These are phyloP conservation scores for Plasmodium falciparum DNA, from an alignment of 169 alveolate species.

Conservation along the genomic window DNA sequence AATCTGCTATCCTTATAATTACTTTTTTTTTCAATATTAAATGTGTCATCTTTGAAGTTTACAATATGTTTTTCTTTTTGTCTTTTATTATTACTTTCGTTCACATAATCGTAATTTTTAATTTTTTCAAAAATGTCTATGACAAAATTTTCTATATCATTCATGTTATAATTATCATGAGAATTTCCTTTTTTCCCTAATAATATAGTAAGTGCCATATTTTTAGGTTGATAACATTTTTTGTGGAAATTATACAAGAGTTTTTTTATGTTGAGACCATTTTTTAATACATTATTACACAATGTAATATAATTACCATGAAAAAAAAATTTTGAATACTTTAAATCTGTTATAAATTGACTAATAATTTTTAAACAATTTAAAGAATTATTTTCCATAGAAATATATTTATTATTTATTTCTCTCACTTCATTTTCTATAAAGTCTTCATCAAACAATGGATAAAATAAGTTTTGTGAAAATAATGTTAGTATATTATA, in stretches of 20 bases:
- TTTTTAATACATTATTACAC: conserved; percentile 67
- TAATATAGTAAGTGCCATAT: conserved; percentile 65
- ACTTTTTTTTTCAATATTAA: conserved; percentile 11
- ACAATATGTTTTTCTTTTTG: conserved; percentile 9
- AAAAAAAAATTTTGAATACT: conserved; percentile 61
- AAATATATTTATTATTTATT: conserved; percentile 49
- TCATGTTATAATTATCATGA: conserved; percentile 54
- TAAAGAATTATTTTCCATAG: conserved; percentile 59
- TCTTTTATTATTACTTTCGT: not conserved
- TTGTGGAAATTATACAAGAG: conserved; percentile 43
- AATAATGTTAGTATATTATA: conserved; percentile 62
- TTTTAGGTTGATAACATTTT: conserved; percentile 73
- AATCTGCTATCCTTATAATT: conserved; percentile 17
- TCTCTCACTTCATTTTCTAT: conserved; percentile 63
- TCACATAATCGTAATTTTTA: conserved; percentile 24
- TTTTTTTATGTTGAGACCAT: conserved; percentile 50
- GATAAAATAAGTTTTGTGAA: conserved; percentile 73
- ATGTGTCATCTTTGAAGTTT: conserved; percentile 5
- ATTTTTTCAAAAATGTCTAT: conserved; percentile 49
- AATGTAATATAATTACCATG: conserved; percentile 70
- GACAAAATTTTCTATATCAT: conserved; percentile 59
- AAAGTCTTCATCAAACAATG: conserved; percentile 56
- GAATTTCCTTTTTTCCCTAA: conserved; percentile 46
- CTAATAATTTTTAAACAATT: conserved; percentile 50
- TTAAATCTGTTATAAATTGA: conserved; percentile 57